These are phyloP conservation scores for Paecilomyces dactylethromorphus DNA, from an alignment of 2,329 filamentous ascomycete genomes.

Conservation along the genomic window DNA sequence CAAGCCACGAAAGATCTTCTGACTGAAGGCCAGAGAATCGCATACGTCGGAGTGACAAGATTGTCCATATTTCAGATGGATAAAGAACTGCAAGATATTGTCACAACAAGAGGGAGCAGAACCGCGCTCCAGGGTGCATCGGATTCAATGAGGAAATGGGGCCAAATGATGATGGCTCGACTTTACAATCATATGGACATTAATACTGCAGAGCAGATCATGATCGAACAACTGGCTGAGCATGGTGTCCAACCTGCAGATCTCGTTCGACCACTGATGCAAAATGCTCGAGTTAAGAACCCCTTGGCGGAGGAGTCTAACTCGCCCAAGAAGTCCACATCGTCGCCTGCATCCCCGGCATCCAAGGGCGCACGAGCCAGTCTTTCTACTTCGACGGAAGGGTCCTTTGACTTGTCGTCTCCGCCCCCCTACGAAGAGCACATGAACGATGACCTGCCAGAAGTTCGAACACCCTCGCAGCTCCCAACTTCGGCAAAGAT, in stretches of 20 bases:
- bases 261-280: constrained; percentile 78
- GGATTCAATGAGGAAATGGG: constrained; percentile 89
- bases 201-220: constrained; percentile 77
- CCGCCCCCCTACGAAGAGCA: constrained; percentile 53
- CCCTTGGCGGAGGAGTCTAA: constrained; percentile 60
- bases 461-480: constrained; percentile 75
- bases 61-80: constrained; percentile 74
- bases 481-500: constrained; percentile 75
- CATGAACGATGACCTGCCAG: constrained; percentile 64
- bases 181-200: constrained; percentile 97
- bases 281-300: constrained; percentile 88
- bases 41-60: constrained; percentile 86
- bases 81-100: constrained; percentile 58
- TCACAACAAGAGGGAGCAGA: constrained; percentile 57
- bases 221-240: constrained; percentile 94
- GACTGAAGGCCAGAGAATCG: constrained; percentile 91
- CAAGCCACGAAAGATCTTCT: constrained; percentile 92
- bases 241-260: constrained; percentile 84
- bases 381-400: constrained; percentile 28
- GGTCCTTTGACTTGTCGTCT: constrained; percentile 42
- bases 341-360: constrained; percentile 25
- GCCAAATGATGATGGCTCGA: constrained; percentile 95
- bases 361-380: constrained; percentile 18
- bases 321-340: constrained; percentile 31
- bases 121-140: constrained; percentile 63